Conservation (phyloP, 805 yeast genomes). For the Kodamaea neixiangensis region DNA sequence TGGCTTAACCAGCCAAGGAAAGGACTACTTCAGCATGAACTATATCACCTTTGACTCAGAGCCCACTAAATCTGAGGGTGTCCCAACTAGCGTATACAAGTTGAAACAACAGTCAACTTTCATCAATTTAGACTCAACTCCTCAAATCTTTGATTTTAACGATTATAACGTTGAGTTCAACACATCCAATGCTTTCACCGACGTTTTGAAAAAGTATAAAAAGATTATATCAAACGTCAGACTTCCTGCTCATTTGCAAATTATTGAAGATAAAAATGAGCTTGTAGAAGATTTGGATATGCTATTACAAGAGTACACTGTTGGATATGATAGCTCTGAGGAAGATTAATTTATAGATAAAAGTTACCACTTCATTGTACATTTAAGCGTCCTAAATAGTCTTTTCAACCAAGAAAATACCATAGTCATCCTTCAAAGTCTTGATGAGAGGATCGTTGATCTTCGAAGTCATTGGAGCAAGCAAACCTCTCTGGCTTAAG, state of each 20-base stretch:
- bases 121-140: constrained; percentile 5
- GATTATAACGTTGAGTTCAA: constrained; percentile 23
- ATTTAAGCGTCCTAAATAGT: constrained; percentile 1
- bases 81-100: constrained; percentile 3
- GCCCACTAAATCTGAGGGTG: not conserved
- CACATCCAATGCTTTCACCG: constrained; percentile 24
- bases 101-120: constrained; percentile 4
- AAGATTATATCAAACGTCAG: constrained; percentile 25
- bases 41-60: constrained; percentile 4
- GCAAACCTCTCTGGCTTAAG: constrained; percentile 74
- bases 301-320: constrained; percentile 48
- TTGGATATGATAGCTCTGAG: constrained; percentile 43
- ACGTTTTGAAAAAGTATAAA: constrained; percentile 30
- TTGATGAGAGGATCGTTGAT: constrained; percentile 89
- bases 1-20: constrained; percentile 7
- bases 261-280: constrained; percentile 55
- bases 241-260: constrained; percentile 11
- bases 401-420: constrained; percentile 77
- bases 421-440: constrained; percentile 85
- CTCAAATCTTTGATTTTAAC: constrained; percentile 8
- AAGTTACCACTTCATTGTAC: not conserved
- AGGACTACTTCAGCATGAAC: constrained; percentile 14
- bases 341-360: constrained; percentile 2
- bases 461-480: constrained; percentile 91
- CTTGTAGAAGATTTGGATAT: constrained; percentile 49